Evolutionary conservation across 225 moss, liverwort and hornwort species (phyloP).

Genomic region (Bryum argenteum): DNA sequence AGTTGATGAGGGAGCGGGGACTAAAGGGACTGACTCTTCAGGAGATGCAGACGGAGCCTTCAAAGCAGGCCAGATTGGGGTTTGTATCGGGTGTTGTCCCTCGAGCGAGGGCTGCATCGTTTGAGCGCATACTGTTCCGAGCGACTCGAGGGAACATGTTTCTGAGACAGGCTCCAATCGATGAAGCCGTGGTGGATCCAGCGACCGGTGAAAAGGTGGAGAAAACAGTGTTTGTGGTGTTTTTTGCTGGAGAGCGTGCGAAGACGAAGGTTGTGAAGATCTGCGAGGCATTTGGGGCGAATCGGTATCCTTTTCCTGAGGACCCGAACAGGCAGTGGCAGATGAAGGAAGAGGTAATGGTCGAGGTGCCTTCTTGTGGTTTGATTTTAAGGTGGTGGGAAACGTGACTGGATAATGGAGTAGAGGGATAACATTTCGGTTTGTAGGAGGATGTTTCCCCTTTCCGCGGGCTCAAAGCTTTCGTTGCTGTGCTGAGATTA

Average conservation of each 20-base stretch:
- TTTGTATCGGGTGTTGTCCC: slow-evolving; percentile 89
- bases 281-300: slow-evolving; percentile 96
- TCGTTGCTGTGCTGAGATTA: too few relatives aligned
- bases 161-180: slow-evolving; percentile 34
- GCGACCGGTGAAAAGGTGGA: slow-evolving; percentile 17
- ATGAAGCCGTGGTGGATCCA: too few relatives aligned
- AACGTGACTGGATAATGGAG: neutral
- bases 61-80: slow-evolving; percentile 94
- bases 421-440: too few relatives aligned
- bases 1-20: slow-evolving; percentile 1
- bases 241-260: slow-evolving; percentile 42
- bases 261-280: slow-evolving; percentile 94
- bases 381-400: neutral
- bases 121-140: slow-evolving; percentile 69
- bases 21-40: slow-evolving; percentile 68
- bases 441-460: too few relatives aligned
- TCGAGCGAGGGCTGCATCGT: slow-evolving; percentile 69
- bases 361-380: neutral
- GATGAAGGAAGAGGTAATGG: slow-evolving; percentile 74
- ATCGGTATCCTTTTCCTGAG: slow-evolving; percentile 94
- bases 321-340: slow-evolving; percentile 78
- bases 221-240: too few relatives aligned
- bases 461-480: too few relatives aligned
- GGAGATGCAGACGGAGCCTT: slow-evolving; percentile 99
- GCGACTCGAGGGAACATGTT: slow-evolving; percentile 51